Evolutionary conservation across 495 filamentous ascomycete genomes (phyloP), one percentile per base, ranked within the genome.

Genomic region (Neurospora sublineolata): DNA sequence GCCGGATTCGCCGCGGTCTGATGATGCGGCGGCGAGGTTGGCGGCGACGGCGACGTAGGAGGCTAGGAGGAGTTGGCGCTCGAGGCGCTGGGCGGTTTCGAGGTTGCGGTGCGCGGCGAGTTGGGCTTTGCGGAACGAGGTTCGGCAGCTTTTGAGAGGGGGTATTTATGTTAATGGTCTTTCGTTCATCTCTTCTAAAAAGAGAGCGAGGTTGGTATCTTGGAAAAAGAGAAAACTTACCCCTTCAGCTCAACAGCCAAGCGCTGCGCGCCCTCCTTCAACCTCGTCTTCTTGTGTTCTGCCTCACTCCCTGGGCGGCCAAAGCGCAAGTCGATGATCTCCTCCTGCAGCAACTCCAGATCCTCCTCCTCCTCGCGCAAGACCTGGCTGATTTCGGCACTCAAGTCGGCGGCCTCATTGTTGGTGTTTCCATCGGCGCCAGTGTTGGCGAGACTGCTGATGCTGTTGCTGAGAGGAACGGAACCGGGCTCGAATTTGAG

Each of bases 311-410:
- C 86, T 0, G 82, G 69, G 1, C 79, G 79, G 37, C 80, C 84
- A 36, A 76, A 68, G 33, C 83, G 84, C 68, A 93, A 78, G 74
- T 91, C 92, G 70, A 89, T 87, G 58, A 94, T 88, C 69, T 97
- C 93, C 73, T 93, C 91, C 33, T 85, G 85, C 70, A 98, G 75
- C 14, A 95, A 79, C 78, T 97, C 94, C 67, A 97, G 86, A 71
- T 97, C 92, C 40, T 94, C 89, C 78, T 97, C 93, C 67, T 92
- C 88, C 70, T 95, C 92, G 76, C 93, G 92, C 67, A 99, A 82
- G 69, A 86, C 85, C 74, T 92, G 87, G 75, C 93, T 93, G 71
- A 97, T 97, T 78, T 95, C 93, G 30, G 87, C 81, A 68, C 88
- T 87, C 10, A 99, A 87, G 77, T 97, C 95, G n/a, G 89, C 71